These are phyloP conservation scores for Trametes villosa DNA, from an alignment of 768 basidiomycete genomes.

Conservation along the genomic window DNA sequence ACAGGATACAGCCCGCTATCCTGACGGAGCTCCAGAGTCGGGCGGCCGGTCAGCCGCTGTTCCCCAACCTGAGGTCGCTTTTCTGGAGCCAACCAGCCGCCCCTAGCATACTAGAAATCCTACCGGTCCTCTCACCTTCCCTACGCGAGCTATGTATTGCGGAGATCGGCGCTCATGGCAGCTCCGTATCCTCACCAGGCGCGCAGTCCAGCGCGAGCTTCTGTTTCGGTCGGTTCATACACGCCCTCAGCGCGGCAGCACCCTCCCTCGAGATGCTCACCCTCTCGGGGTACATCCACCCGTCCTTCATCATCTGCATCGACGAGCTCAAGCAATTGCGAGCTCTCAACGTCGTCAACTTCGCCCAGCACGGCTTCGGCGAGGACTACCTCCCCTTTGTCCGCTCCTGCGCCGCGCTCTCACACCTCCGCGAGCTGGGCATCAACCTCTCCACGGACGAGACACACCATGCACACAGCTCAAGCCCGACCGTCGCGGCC, in stretches of 20 bases:
- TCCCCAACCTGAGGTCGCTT: conserved; percentile 2
- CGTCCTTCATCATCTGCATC: not conserved
- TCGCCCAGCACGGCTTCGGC: conserved; percentile 5
- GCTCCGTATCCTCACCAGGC: not conserved
- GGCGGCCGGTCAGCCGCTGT: not conserved
- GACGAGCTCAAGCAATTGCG: not conserved
- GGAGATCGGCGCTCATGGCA: not conserved
- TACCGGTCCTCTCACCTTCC: not conserved
- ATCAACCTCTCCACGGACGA: conserved; percentile 3
- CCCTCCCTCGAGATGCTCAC: conserved; percentile 1
- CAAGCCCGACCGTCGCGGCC: not conserved
- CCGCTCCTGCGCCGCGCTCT: conserved; percentile 4
- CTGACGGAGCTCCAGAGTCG: not conserved
- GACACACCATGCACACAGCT: not conserved
- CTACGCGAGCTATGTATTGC: not conserved
- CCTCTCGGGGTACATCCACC: conserved; percentile 1
- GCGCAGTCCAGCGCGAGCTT: not conserved
- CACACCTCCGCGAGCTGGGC: conserved; percentile 7
- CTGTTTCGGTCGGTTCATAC: not conserved
- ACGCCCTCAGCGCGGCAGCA: not conserved
- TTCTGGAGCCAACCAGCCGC: not conserved
- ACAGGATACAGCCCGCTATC: not conserved
- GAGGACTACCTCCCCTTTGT: not conserved
- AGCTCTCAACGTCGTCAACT: conserved; percentile 7
- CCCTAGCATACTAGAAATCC: not conserved